phyloP scores from a whole-genome alignment of 2,329 filamentous ascomycete species.

The Fusarium robinianum region DNA sequence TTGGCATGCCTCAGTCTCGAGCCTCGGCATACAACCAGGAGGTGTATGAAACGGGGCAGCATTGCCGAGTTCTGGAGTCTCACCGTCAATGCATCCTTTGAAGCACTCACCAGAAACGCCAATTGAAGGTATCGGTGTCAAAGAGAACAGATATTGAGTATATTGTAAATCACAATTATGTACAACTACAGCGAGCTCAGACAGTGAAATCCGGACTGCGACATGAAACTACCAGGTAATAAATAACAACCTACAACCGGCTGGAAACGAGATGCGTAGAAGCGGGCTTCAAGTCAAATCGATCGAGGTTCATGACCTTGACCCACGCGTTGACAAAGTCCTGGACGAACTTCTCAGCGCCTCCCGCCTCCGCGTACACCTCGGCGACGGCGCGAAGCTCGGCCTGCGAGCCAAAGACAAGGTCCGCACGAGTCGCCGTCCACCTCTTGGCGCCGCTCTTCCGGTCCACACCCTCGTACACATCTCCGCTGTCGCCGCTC shows the following conservation, averaged over 20 bases:
- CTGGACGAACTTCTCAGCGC: constrained; percentile 65
- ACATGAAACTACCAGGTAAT: too few relatives aligned
- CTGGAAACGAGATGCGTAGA: constrained; percentile 19
- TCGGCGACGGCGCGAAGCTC: constrained; percentile 73
- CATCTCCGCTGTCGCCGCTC: constrained; percentile 50
- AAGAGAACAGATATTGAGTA: too few relatives aligned
- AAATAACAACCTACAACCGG: constrained; percentile 33
- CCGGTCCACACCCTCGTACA: constrained; percentile 68
- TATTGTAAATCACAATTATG: too few relatives aligned
- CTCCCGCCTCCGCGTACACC: constrained; percentile 67
- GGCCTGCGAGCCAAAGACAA: constrained; percentile 72
- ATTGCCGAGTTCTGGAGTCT: too few relatives aligned
- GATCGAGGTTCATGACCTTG: constrained; percentile 76
- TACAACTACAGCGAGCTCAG: too few relatives aligned
- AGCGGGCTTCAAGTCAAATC: constrained; percentile 60
- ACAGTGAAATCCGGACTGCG: too few relatives aligned
- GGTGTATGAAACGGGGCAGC: too few relatives aligned
- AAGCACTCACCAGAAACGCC: too few relatives aligned
- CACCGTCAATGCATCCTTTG: too few relatives aligned
- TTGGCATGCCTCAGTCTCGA: too few relatives aligned
- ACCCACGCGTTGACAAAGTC: constrained; percentile 74
- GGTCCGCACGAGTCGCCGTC: constrained; percentile 69
- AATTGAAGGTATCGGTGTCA: too few relatives aligned
- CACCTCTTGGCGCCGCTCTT: constrained; percentile 70
- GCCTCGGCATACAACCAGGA: too few relatives aligned